Evolutionary conservation across 2,329 filamentous ascomycete genomes (phyloP).

Genomic region (Didymella lethalis): DNA sequence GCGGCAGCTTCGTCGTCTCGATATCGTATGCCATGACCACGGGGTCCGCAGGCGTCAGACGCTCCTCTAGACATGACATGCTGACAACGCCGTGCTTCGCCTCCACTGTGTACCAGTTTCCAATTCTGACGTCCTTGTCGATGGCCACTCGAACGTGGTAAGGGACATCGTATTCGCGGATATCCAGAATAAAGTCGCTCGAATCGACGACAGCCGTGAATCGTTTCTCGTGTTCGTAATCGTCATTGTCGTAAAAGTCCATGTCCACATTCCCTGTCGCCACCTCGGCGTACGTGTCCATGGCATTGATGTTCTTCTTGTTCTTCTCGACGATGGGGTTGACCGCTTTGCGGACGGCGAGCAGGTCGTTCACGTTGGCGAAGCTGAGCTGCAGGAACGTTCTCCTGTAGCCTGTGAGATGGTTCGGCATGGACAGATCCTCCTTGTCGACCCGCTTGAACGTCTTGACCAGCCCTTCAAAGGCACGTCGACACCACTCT

Average conservation of each 20-base stretch:
- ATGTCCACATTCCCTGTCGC: slow-evolving; percentile 82
- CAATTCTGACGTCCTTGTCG: slow-evolving; percentile 93
- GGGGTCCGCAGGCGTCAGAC: slow-evolving; percentile 88
- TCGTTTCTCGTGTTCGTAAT: slow-evolving; percentile 83
- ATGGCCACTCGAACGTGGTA: slow-evolving; percentile 99
- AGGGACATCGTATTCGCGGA: slow-evolving; percentile 98
- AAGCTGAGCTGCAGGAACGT: slow-evolving; percentile 89
- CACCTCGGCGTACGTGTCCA: slow-evolving; percentile 98
- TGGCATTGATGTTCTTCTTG: slow-evolving; percentile 92
- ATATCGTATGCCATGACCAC: slow-evolving; percentile 99
- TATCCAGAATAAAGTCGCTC: slow-evolving; percentile 97
- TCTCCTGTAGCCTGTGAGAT: slow-evolving; percentile 87
- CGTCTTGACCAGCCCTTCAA: slow-evolving; percentile 80
- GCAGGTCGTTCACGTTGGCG: slow-evolving; percentile 82
- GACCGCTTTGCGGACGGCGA: slow-evolving; percentile 83
- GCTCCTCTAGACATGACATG: slow-evolving; percentile 85
- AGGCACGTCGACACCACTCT: slow-evolving; percentile 86
- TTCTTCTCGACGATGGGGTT: slow-evolving; percentile 95
- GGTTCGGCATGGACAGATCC: slow-evolving; percentile 93
- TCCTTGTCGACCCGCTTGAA: slow-evolving; percentile 86
- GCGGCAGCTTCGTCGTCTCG: slow-evolving; percentile 91
- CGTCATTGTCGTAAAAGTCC: slow-evolving; percentile 88
- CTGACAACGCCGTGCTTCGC: slow-evolving; percentile 88
- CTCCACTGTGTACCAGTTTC: slow-evolving; percentile 96
- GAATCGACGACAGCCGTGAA: slow-evolving; percentile 82